A percentile compares a stretch with the other conserved stretches of the same genome.
phyloP scores from a whole-genome alignment of 148 eudicot species.

The Amaranthus palmeri region DNA sequence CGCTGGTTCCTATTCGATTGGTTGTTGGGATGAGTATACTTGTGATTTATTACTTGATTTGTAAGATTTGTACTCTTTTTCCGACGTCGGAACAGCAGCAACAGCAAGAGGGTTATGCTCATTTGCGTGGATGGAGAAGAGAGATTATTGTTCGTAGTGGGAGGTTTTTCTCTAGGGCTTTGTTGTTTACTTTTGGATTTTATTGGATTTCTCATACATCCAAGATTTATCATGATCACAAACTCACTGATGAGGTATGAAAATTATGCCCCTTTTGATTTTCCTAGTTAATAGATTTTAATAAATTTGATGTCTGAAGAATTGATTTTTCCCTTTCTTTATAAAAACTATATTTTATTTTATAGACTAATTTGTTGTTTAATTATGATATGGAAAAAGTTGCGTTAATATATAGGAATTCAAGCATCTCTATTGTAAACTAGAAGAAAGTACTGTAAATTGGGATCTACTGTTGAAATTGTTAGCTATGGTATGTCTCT shows the following conservation, averaged over 20 bases:
- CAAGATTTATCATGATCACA: conserved; percentile 17
- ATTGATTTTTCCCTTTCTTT: too few relatives aligned
- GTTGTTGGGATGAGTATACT: conserved; percentile 33
- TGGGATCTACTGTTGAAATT: too few relatives aligned
- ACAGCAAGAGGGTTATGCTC: conserved; percentile 62
- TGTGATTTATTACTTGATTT: conserved; percentile 60
- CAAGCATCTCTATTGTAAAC: too few relatives aligned
- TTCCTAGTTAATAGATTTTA: too few relatives aligned
- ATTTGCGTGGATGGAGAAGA: conserved; percentile 77
- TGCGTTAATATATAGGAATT: too few relatives aligned
- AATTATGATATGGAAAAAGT: too few relatives aligned
- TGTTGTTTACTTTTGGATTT: conserved; percentile 76
- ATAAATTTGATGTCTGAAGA: too few relatives aligned
- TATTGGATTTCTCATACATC: conserved; percentile 53
- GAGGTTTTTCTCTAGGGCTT: conserved; percentile 52
- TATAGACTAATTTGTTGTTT: too few relatives aligned
- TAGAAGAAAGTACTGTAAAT: too few relatives aligned
- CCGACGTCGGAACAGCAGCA: conserved; percentile 26
- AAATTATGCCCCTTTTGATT: neutral
- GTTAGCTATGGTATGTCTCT: too few relatives aligned
- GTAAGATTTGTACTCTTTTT: conserved; percentile 60
- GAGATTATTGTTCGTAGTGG: conserved; percentile 48
- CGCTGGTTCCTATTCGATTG: conserved; percentile 57
- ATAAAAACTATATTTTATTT: too few relatives aligned
- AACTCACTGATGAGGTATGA: conserved; percentile 30